Evolutionary conservation across 495 filamentous ascomycete species (phyloP).

Genomic region (Aspergillus biplanus): DNA sequence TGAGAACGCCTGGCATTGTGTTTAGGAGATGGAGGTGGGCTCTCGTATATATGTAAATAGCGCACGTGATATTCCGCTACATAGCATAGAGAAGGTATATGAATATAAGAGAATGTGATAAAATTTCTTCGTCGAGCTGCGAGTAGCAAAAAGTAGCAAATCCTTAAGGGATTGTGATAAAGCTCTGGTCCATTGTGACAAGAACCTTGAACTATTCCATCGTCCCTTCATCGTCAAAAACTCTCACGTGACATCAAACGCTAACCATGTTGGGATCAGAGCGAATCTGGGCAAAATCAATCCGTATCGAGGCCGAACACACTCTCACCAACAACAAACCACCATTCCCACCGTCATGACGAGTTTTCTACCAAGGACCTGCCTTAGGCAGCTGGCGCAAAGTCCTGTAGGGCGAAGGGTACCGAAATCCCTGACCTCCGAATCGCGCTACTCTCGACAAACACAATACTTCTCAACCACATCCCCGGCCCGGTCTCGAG

Average conservation of each 20-base stretch:
- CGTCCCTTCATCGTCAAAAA: neutral
- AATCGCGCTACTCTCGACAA: slow-evolving; percentile 57
- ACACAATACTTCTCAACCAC: slow-evolving; percentile 74
- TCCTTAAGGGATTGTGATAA: too few relatives aligned
- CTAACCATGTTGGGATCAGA: slow-evolving; percentile 36
- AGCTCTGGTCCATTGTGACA: too few relatives aligned
- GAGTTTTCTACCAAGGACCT: slow-evolving; percentile 41
- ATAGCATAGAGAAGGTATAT: neutral
- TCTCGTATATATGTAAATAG: neutral
- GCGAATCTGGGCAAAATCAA: slow-evolving; percentile 42
- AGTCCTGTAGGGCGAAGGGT: slow-evolving; percentile 38
- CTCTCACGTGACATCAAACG: slow-evolving; percentile 29
- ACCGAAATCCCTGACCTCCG: slow-evolving; percentile 73
- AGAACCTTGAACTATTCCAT: too few relatives aligned
- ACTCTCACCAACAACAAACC: slow-evolving; percentile 25
- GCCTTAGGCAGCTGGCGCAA: slow-evolving; percentile 47
- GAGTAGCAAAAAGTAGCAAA: neutral
- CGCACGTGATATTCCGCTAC: neutral
- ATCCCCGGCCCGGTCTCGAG: slow-evolving; percentile 68
- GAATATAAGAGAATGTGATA: neutral
- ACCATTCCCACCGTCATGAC: slow-evolving; percentile 39
- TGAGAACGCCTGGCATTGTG: slow-evolving; percentile 45
- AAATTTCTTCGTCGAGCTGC: neutral
- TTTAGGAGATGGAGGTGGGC: slow-evolving; percentile 17
- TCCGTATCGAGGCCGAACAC: slow-evolving; percentile 29